Evolutionary conservation across 1,284 basidiomycete genomes (phyloP), one percentile per base, ranked within the genome.

Genomic region (Ganoderma meredithae): DNA sequence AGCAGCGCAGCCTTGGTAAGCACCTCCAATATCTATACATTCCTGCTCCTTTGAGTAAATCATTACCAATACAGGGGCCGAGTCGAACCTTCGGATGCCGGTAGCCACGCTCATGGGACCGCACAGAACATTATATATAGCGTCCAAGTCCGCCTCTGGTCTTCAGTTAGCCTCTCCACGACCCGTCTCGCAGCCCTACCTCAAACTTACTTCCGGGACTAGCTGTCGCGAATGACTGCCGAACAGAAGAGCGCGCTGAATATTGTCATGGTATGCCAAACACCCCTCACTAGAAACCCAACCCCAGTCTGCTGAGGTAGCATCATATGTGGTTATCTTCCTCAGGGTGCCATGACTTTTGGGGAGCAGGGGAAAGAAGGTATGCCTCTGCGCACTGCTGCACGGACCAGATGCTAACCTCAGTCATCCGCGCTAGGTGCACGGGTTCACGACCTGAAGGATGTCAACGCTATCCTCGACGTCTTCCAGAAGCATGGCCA

Each of bases 401-500:
- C 47, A 10, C 22, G 25, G 22, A 41, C 39, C 22, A 25, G 36
- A n/a, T 49, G 22, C 27, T 41, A 43, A 0, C 9, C 31, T 41
- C 47, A 10, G 13, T 25, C 19, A 25, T 49, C 3, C 47, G 22
- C 12, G 22, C 10, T 12, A 77, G 77, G 79, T 55, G 83, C 85
- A 1, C 83, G 88, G 3, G 84, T 89, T 5, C 82, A 86, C 71
- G 81, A 85, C 69, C 70, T 90, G 43, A 79, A 84, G 67, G 83
- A 84, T 19, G 82, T 87, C 31, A 81, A 84, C 56, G 81, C 80
- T 1, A 89, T 90, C 63, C 76, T 90, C 36, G 85, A 89, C 71
- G 82, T 85, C 39, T 89, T 90, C 76, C 82, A 83, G 40, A 79
- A 81, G 8, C 88, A 90, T 76, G 89, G 89, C 0, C 88, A 90